A percentile compares a stretch with the other conserved stretches of the same genome.
These are phyloP conservation scores for Colletotrichum cereale DNA, from an alignment of 2,329 filamentous ascomycete species.

Conservation along the genomic window DNA sequence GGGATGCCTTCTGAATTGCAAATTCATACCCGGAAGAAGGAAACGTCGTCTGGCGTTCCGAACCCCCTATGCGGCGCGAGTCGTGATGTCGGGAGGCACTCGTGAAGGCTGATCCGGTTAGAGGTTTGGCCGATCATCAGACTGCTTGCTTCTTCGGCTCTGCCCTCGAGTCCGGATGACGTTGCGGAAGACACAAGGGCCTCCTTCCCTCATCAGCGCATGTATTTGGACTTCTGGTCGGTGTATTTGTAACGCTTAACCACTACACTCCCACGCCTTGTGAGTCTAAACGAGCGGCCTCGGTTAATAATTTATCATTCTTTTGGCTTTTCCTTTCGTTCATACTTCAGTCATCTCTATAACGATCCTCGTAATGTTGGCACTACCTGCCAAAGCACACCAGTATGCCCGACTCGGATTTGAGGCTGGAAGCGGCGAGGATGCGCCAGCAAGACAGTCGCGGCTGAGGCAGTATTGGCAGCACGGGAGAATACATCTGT, in stretches of 20 bases:
- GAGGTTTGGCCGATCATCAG: neutral
- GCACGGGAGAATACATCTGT: neutral
- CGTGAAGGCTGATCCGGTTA: neutral
- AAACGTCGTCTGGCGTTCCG: neutral
- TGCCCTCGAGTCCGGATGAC: neutral
- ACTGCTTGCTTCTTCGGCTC: neutral
- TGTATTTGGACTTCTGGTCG: neutral
- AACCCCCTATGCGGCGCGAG: neutral
- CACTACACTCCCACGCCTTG: too few species aligned
- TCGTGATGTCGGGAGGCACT: neutral
- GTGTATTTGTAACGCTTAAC: too few species aligned
- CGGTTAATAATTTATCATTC: neutral
- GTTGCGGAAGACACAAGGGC: neutral
- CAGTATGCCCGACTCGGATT: neutral
- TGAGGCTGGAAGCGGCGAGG: neutral
- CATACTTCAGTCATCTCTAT: too few species aligned
- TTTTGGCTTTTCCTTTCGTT: too few species aligned
- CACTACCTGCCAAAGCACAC: neutral
- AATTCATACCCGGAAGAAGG: neutral
- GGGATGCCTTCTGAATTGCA: neutral
- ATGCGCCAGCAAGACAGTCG: neutral
- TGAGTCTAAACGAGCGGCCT: neutral
- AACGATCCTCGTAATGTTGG: neutral
- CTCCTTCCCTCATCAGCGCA: neutral
- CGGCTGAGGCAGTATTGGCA: neutral